Evolutionary conservation across 2,329 filamentous ascomycete species (phyloP), one percentile per base, ranked within the genome.

Genomic region (Colletotrichum tanaceti): DNA sequence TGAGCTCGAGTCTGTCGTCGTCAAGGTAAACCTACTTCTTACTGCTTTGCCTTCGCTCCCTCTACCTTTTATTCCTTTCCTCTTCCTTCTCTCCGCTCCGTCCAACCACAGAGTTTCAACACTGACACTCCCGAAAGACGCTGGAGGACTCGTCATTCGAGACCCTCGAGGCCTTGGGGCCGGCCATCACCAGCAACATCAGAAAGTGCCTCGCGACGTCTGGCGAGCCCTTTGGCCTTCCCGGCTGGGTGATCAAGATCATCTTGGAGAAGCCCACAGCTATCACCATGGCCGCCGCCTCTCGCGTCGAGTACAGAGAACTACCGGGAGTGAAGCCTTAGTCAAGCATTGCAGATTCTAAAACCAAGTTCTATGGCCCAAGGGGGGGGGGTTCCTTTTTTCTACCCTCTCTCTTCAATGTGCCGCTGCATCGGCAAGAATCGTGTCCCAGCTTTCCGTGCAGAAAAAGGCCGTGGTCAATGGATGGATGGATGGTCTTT

Each of bases 191-290:
- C 59, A 78, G 78, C 5, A 77, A 75, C 9, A 81, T 90, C 47
- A 78, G 85, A n/a, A 74, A 75, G 28, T 80, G 83, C 38, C 80
- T 87, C 70, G 20, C 35, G 9, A 10, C n/a, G n/a, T 38, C 54
- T 14, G 20, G n/a, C 16, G 52, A 59, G 20, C 13, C 28, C 2
- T 46, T 52, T 20, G 22, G 20, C 16, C 24, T 35, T 6, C 20
- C 47, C 5, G 80, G 81, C 16, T 85, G 86, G 79, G 83, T 83
- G 65, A 80, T 94, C 58, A 85, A 83, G 68, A 83, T 94, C 44
- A 81, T 82, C 28, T 80, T 94, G 59, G 89, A 90, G 78, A 94
- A 94, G 80, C 92, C 92, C 3, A 88, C 90, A 14, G 92, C 92
- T 0, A 89, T 94, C 22, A 86, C 89, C 0, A 87, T 91, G 73